Conservation (phyloP, 495 filamentous ascomycete genomes). For the Tuber calosporum region DNA sequence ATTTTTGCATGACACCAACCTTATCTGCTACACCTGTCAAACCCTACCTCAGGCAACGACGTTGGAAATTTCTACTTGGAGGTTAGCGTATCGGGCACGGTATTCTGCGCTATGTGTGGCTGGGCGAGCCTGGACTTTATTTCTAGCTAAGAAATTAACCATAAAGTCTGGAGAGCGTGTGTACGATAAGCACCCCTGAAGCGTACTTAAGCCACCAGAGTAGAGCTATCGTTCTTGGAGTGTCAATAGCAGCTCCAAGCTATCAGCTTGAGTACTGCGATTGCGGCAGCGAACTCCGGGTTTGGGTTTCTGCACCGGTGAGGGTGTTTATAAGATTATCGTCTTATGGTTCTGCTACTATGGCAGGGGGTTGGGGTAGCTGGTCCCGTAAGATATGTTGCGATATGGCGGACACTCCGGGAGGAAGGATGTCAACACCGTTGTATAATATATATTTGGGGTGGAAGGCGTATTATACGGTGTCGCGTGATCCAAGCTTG, state of each 20-base stretch:
- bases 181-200: background rate
- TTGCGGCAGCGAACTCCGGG: background rate
- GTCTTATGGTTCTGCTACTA: background rate
- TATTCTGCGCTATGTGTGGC: background rate
- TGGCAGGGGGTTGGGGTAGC: background rate
- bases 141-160: background rate
- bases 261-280: background rate
- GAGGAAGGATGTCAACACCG: background rate
- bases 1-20: background rate
- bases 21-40: background rate
- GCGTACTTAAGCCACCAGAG: background rate
- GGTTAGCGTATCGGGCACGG: background rate
- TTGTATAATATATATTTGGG: background rate
- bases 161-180: background rate
- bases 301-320: background rate
- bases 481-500: background rate
- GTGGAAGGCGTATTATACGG: background rate
- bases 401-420: background rate
- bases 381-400: background rate
- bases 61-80: background rate
- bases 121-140: background rate
- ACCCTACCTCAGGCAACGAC: background rate
- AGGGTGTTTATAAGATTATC: background rate
- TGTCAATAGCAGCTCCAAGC: background rate
- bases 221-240: background rate